A percentile compares a stretch with the other conserved stretches of the same genome.
Conservation (phyloP, 2,329 filamentous ascomycete genomes). For the Proliferodiscus dingleyae region DNA sequence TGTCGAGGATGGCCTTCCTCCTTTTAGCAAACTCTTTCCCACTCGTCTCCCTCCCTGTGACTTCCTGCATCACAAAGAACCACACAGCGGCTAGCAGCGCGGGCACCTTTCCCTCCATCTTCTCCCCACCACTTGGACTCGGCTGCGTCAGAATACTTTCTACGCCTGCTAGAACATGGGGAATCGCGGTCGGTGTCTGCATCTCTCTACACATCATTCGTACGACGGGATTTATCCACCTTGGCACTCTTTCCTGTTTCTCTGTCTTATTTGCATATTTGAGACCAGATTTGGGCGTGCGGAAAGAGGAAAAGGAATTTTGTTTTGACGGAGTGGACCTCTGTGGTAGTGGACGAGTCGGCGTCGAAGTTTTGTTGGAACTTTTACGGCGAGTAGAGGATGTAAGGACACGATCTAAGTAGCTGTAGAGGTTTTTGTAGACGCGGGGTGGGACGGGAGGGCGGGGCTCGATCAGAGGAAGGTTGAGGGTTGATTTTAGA, state of each 20-base stretch:
- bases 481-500: constrained; percentile 68
- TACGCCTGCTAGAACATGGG: constrained; percentile 70
- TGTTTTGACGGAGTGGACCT: constrained; percentile 43
- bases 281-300: constrained; percentile 23
- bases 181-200: constrained; percentile 56
- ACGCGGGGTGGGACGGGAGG: constrained; percentile 74
- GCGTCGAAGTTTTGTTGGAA: constrained; percentile 4
- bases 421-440: constrained; percentile 79
- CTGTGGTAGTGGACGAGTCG: constrained; percentile 17
- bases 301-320: constrained; percentile 36
- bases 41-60: constrained; percentile 34
- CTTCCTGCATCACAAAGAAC: constrained; percentile 52
- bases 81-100: constrained; percentile 56
- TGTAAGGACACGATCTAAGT: constrained; percentile 68
- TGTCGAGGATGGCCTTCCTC: constrained; percentile 43
- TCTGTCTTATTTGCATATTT: constrained; percentile 18
- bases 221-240: constrained; percentile 67
- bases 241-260: constrained; percentile 37
- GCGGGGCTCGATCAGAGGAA: constrained; percentile 69
- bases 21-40: constrained; percentile 42
- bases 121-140: constrained; percentile 11
- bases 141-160: constrained; percentile 42
- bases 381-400: constrained; percentile 23
- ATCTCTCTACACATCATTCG: constrained; percentile 61
- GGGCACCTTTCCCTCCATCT: constrained; percentile 39